A percentile compares a stretch with the other conserved stretches of the same genome.
phyloP scores from a whole-genome alignment of 1,284 basidiomycete genomes.

The Mycosarcoma mackinlayi region DNA sequence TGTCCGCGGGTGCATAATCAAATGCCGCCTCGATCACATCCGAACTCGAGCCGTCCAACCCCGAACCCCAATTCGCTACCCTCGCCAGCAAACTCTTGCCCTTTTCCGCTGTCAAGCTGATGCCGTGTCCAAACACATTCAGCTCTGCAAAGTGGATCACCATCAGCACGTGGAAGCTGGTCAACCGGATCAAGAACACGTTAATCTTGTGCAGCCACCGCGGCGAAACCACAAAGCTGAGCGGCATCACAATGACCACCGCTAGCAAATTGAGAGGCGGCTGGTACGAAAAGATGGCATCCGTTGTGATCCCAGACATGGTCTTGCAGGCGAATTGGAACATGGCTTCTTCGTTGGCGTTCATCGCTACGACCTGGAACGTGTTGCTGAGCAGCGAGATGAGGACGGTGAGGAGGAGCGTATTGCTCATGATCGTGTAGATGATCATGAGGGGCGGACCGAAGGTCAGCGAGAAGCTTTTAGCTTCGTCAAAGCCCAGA shows the following conservation, averaged over 20 bases:
- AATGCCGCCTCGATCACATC: slow-evolving; percentile 52
- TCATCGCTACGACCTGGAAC: slow-evolving; percentile 88
- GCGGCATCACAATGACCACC: slow-evolving; percentile 49
- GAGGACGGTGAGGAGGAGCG: slow-evolving; percentile 77
- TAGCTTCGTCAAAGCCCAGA: slow-evolving; percentile 53
- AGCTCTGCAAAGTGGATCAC: slow-evolving; percentile 84
- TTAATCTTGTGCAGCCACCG: slow-evolving; percentile 74
- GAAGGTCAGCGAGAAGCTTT: slow-evolving; percentile 79
- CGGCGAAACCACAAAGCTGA: slow-evolving; percentile 48
- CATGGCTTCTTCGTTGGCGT: slow-evolving; percentile 92
- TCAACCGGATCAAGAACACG: slow-evolving; percentile 73
- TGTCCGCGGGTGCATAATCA: slow-evolving; percentile 26
- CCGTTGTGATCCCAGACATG: slow-evolving; percentile 78
- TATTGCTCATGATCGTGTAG: slow-evolving; percentile 73
- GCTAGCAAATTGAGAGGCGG: slow-evolving; percentile 75
- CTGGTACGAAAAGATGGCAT: slow-evolving; percentile 91
- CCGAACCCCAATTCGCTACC: slow-evolving; percentile 24
- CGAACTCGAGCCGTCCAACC: slow-evolving; percentile 20
- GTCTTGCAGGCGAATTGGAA: slow-evolving; percentile 79
- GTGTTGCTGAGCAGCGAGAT: slow-evolving; percentile 89
- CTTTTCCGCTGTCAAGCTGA: slow-evolving; percentile 55
- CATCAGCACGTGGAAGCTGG: slow-evolving; percentile 86
- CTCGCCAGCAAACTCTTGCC: slow-evolving; percentile 33
- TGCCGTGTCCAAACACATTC: slow-evolving; percentile 69
- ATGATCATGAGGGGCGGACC: slow-evolving; percentile 84